These are phyloP conservation scores for Claviceps spartinae DNA, from an alignment of 2,329 filamentous ascomycete genomes.

Conservation along the genomic window DNA sequence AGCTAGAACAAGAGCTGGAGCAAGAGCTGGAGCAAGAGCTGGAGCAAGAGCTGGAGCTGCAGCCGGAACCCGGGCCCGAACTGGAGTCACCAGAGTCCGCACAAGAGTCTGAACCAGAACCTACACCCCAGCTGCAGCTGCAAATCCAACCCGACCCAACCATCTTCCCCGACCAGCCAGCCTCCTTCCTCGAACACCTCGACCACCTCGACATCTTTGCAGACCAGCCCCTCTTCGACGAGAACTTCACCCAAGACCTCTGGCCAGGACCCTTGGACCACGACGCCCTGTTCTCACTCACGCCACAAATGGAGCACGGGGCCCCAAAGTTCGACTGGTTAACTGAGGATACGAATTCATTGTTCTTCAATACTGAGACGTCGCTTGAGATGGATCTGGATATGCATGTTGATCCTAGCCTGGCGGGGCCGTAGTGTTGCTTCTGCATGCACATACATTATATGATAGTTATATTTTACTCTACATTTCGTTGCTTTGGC, in stretches of 20 bases:
- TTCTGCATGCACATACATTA: no score
- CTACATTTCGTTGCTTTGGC: no score
- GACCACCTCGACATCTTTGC: slow-evolving; percentile 8
- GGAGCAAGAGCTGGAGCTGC: no score
- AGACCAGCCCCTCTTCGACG: slow-evolving; percentile 11
- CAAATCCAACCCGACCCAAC: neutral
- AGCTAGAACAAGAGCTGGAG: no score
- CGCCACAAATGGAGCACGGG: slow-evolving; percentile 18
- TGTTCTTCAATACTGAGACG: slow-evolving; percentile 22
- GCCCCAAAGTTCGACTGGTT: slow-evolving; percentile 27
- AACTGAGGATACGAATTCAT: slow-evolving; percentile 30
- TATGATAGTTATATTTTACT: no score
- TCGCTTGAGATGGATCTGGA: slow-evolving; percentile 10
- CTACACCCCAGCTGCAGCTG: neutral
- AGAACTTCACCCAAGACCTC: slow-evolving; percentile 7
- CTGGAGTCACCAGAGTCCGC: neutral
- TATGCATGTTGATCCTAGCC: slow-evolving; percentile 21
- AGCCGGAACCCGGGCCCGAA: neutral
- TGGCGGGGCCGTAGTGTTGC: slow-evolving; percentile 9
- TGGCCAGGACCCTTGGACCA: slow-evolving; percentile 14
- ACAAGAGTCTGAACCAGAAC: neutral
- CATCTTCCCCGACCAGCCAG: slow-evolving; percentile 9
- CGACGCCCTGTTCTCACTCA: slow-evolving; percentile 20
- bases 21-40: no score
- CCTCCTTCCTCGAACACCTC: slow-evolving; percentile 13